Evolutionary conservation across 768 basidiomycete species (phyloP).

Genomic region (Sistotremastrum niveocremeum): DNA sequence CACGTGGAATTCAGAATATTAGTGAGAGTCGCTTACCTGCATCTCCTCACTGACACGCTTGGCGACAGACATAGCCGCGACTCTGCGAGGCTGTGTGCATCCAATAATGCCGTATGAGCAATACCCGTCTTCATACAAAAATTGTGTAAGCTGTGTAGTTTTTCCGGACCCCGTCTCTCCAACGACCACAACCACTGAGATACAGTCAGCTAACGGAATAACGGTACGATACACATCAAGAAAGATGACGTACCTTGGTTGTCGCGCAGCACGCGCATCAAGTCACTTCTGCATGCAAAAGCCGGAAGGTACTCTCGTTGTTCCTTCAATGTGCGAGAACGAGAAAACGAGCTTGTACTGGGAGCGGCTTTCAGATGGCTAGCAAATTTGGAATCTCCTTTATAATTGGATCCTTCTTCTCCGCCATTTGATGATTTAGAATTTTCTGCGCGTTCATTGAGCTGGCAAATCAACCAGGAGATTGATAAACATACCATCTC

Average conservation of each 20-base stretch:
- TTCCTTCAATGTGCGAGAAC: conserved; percentile 73
- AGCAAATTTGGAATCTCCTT: conserved; percentile 96
- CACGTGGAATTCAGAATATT: neutral
- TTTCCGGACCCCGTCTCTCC: conserved; percentile 99
- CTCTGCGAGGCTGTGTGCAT: conserved; percentile 96
- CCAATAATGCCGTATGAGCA: conserved; percentile 82
- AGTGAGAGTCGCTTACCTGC: conserved; percentile 45
- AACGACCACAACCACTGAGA: conserved; percentile 77
- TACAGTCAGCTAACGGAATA: neutral
- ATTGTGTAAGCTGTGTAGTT: conserved; percentile 92
- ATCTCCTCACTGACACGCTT: conserved; percentile 99
- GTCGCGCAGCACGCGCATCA: conserved; percentile 78
- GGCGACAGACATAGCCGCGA: conserved; percentile 99
- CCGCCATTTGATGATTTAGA: conserved; percentile 32
- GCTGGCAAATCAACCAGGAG: conserved; percentile 26
- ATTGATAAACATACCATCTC: conserved; percentile 54
- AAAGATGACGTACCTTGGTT: conserved; percentile 65
- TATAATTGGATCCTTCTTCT: conserved; percentile 54
- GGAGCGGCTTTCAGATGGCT: conserved; percentile 71
- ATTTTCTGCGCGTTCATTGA: conserved; percentile 26
- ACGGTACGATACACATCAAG: neutral
- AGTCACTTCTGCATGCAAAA: conserved; percentile 90
- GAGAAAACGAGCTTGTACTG: conserved; percentile 73
- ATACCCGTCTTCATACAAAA: conserved; percentile 95
- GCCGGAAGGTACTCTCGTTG: conserved; percentile 96